A percentile compares a stretch with the other conserved stretches of the same genome.
Conservation (phyloP, 1,139 yeast species). For the Taphrina confusa region DNA sequence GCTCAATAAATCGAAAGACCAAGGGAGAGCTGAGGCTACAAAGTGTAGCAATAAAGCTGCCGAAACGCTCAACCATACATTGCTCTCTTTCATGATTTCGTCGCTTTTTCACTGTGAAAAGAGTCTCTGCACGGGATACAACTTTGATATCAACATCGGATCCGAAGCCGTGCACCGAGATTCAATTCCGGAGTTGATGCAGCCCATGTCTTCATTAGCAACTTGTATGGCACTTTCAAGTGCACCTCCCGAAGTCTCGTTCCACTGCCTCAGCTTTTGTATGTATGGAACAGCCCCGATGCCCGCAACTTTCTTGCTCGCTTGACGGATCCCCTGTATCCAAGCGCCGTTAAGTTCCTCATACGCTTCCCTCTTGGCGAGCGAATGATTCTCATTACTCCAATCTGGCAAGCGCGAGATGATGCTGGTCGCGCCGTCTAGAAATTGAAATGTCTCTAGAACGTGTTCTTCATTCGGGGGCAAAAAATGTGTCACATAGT, state of each 20-base stretch:
- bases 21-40: too few species aligned
- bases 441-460: conserved; percentile 61
- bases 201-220: conserved; percentile 35
- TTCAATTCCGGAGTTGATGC: not conserved
- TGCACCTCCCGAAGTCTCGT: conserved; percentile 55
- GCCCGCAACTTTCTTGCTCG: conserved; percentile 47
- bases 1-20: too few species aligned
- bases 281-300: conserved; percentile 58
- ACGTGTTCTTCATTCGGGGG: conserved; percentile 72
- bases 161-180: conserved; percentile 1
- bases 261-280: conserved; percentile 60
- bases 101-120: conserved; percentile 5
- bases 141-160: not conserved
- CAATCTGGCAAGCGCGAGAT: conserved; percentile 74
- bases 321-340: conserved; percentile 61
- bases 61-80: too few species aligned
- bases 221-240: conserved; percentile 40
- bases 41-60: too few species aligned
- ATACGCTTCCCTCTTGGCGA: conserved; percentile 69
- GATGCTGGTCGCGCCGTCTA: conserved; percentile 65
- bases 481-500: conserved; percentile 72
- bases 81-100: too few species aligned
- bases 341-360: conserved; percentile 81
- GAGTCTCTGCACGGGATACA: conserved; percentile 7
- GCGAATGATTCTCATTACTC: conserved; percentile 68